Percentiles rank a stretch among this genome's conserved stretches.
Conservation (phyloP, 225 moss, liverwort and hornwort species). For the Sphagnum tenellum region DNA sequence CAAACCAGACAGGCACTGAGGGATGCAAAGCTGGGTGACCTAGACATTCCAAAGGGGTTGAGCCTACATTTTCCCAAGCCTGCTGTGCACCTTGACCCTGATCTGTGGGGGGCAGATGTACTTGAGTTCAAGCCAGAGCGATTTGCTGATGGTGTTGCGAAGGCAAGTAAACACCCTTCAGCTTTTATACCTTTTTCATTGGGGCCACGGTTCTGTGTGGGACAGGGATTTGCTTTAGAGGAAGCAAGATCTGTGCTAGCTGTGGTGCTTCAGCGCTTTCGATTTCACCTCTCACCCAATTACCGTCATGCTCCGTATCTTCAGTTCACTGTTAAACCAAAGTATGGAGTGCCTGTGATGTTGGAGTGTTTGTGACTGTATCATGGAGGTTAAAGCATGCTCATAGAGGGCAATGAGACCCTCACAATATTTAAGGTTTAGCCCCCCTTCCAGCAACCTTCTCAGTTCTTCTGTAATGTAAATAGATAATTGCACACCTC, state of each 20-base stretch:
- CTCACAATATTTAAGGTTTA: too few relatives aligned
- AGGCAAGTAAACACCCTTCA: constrained; percentile 6
- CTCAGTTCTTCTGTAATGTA: too few relatives aligned
- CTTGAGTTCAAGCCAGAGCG: constrained; percentile 10
- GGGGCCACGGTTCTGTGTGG: constrained; percentile 9
- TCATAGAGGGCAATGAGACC: too few relatives aligned
- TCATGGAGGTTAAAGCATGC: too few relatives aligned
- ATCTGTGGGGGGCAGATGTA: constrained; percentile 10
- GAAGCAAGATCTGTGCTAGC: constrained; percentile 6
- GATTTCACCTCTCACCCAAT: constrained; percentile 2
- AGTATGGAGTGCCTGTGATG: background rate
- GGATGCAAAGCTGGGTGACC: constrained; percentile 5
- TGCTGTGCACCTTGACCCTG: constrained; percentile 10
- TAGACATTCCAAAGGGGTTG: constrained; percentile 3
- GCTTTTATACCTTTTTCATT: constrained; percentile 6
- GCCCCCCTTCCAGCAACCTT: too few relatives aligned
- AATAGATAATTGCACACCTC: too few relatives aligned
- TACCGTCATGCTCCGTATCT: constrained; percentile 5
- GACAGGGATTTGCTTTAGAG: constrained; percentile 7
- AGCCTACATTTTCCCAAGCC: background rate
- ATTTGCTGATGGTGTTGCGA: constrained; percentile 7
- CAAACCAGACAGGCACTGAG: constrained; percentile 2
- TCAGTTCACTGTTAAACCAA: background rate
- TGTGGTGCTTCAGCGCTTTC: constrained; percentile 7
- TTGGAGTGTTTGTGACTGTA: background rate